Conservation (phyloP, 306 rosid genomes). For the Boehmeria nivea region DNA sequence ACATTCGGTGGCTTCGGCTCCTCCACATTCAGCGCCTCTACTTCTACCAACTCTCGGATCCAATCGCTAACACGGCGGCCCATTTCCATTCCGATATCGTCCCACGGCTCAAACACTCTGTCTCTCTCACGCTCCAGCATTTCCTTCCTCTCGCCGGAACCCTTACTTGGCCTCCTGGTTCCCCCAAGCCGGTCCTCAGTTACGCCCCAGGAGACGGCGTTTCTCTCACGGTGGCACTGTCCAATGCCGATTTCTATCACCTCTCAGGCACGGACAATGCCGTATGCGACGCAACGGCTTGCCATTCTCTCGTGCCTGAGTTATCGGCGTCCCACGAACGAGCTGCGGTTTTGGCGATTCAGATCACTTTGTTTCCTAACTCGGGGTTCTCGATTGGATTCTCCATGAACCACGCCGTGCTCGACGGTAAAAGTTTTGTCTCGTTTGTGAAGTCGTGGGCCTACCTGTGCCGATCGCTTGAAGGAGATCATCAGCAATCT, state of each 20-base stretch:
- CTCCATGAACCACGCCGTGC: conserved; percentile 38
- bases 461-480: conserved; percentile 7
- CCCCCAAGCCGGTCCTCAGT: conserved; percentile 33
- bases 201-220: conserved; percentile 33
- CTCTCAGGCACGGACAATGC: conserved; percentile 8
- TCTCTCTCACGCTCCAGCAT: conserved; percentile 53
- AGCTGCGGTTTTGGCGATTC: conserved; percentile 32
- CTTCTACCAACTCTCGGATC: background rate
- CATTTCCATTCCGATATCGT: conserved; percentile 23
- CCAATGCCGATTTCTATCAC: conserved; percentile 21
- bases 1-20: background rate
- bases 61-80: too few relatives aligned
- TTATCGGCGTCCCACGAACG: conserved; percentile 20
- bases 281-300: conserved; percentile 16
- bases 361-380: conserved; percentile 37
- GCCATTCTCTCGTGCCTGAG: conserved; percentile 22
- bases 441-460: conserved; percentile 26
- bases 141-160: conserved; percentile 46
- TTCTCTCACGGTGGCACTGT: conserved; percentile 33
- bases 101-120: conserved; percentile 44
- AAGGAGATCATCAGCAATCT: too few relatives aligned
- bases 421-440: conserved; percentile 41
- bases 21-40: conserved; percentile 20
- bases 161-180: conserved; percentile 37
- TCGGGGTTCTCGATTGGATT: conserved; percentile 39